Evolutionary conservation across 1,139 yeast genomes (phyloP), one percentile per base, ranked within the genome.

Genomic region (Candida albicans): DNA sequence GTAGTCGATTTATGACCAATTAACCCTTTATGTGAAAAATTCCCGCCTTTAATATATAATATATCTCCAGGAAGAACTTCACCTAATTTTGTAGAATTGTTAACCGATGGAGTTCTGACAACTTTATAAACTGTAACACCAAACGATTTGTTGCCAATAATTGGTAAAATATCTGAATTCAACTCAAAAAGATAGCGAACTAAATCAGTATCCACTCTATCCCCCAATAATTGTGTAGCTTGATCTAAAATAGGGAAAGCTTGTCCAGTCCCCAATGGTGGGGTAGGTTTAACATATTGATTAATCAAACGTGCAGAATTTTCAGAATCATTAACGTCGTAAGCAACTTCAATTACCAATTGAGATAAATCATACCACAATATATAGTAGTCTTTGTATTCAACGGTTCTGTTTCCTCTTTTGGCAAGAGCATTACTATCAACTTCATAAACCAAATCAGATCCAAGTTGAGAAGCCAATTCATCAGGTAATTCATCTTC

Each of bases 41-140:
- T 77, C 8, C 90, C 96, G 47, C 81, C 80, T 54, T 84, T 79
- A 51, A 89, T 77, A 48, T 89, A 85, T 39, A 89, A 66, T 13
- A 93, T 73, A 60, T 93, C 98, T 46, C 99, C 99, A 0, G 95
- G 83, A 41, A 78, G 75, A 45, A 89, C 78, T 37, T 82, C 87
- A 44, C 82, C 93, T 28, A 68, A 55, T 52, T 78, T 79, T 15
- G 75, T 70, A 11, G 13, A 8, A 13, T 29, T 29, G 11, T 29
- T 29, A 8, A 82, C 78, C 33, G 82, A 82, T 40, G 78, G 72
- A 46, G 65, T 66, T 52, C 64, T 67, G 43, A 53, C 48, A 47
- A 62, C 67, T 54, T 74, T 70, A 62, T 86, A 88, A 39, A 91
- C 72, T 2, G 83, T 71, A 0, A 81, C 85, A 34, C 98, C 98